phyloP scores from a whole-genome alignment of 2,329 filamentous ascomycete genomes.

The Diplodia seriata region DNA sequence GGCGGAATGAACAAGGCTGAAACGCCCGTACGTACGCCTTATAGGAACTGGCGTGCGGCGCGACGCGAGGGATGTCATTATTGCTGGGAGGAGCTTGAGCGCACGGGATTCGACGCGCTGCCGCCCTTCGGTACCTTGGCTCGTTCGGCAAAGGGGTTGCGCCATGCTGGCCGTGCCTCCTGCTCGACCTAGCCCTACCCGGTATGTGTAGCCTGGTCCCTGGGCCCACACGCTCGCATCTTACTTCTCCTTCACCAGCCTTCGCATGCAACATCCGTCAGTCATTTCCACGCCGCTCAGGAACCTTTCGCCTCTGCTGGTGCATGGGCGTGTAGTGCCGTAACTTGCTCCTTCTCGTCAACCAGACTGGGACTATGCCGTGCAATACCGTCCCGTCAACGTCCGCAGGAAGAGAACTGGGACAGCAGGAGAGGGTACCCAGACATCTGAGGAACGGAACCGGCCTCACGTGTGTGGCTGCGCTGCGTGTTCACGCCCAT shows the following conservation, averaged over 20 bases:
- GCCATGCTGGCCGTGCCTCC: constrained; percentile 6
- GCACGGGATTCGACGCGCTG: too few relatives aligned
- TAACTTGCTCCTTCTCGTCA: too few relatives aligned
- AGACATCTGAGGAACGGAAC: too few relatives aligned
- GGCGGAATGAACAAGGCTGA: constrained; percentile 20
- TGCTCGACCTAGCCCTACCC: not conserved
- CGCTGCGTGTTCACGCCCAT: too few relatives aligned
- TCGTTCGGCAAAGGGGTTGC: constrained; percentile 11
- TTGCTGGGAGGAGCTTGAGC: not conserved
- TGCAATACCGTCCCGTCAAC: too few relatives aligned
- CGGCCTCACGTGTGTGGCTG: too few relatives aligned
- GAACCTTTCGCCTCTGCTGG: too few relatives aligned
- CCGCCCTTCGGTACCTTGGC: not conserved
- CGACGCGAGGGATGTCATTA: not conserved
- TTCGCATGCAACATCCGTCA: not conserved
- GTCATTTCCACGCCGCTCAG: too few relatives aligned
- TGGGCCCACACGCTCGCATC: not conserved
- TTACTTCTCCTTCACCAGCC: not conserved
- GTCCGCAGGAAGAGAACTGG: too few relatives aligned
- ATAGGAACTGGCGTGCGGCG: constrained; percentile 24
- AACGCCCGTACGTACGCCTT: constrained; percentile 16
- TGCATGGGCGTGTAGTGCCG: too few relatives aligned
- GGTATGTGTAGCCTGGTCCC: not conserved
- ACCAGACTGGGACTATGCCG: too few relatives aligned
- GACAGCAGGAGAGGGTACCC: too few relatives aligned